Evolutionary conservation across 257 asterid genomes (phyloP).

Genomic region (Jacaranda mimosifolia): DNA sequence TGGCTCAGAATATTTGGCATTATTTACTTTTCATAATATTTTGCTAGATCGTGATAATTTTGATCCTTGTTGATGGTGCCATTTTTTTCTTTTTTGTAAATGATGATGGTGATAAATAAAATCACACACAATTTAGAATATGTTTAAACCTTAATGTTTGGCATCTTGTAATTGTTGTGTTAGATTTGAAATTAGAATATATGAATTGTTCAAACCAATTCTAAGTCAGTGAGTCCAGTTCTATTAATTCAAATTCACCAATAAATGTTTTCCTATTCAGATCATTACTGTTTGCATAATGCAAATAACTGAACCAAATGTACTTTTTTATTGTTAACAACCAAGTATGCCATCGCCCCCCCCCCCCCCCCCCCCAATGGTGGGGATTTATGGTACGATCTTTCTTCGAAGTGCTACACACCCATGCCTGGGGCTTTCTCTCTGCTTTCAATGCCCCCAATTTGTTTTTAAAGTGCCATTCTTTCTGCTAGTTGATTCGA

Average conservation of each 20-base stretch:
- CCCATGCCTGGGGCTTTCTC: too few species aligned
- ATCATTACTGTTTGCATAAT: neutral
- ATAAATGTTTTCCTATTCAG: neutral
- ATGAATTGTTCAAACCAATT: neutral
- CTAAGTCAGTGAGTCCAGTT: neutral
- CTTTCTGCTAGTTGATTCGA: too few species aligned
- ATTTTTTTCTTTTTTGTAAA: neutral
- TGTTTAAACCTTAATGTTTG: neutral
- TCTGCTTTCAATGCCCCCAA: too few species aligned
- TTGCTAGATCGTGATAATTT: neutral
- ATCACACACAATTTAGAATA: conserved; percentile 22
- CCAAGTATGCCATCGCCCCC: too few species aligned
- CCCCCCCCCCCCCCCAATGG: too few species aligned
- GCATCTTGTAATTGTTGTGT: neutral
- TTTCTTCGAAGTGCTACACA: too few species aligned
- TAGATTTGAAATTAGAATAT: neutral
- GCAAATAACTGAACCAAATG: neutral
- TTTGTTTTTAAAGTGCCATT: too few species aligned
- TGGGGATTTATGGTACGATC: too few species aligned
- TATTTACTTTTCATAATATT: neutral
- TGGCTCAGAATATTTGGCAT: conserved; percentile 2
- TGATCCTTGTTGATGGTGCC: neutral
- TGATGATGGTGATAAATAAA: neutral
- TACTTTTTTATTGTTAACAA: too few species aligned
- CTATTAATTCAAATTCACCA: neutral